These are phyloP conservation scores for Alternaria incomplexa DNA, from an alignment of 2,329 filamentous ascomycete genomes.

Conservation along the genomic window DNA sequence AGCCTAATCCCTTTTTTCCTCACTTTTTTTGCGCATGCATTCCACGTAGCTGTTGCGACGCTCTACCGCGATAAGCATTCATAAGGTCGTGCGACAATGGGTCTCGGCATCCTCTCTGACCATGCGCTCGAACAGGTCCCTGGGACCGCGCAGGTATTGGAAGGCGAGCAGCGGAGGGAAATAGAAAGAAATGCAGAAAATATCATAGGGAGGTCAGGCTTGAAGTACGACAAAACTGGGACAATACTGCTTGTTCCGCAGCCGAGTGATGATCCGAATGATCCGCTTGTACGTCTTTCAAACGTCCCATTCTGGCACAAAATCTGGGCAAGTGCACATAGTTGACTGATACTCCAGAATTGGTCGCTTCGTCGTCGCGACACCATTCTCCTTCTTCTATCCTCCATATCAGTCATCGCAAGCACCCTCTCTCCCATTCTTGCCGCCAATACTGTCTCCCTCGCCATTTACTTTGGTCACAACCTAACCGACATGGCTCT, in stretches of 20 bases:
- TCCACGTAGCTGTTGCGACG: not conserved
- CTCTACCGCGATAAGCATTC: not conserved
- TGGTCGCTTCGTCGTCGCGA: constrained; percentile 91
- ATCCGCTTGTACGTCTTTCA: constrained; percentile 68
- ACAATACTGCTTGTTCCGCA: constrained; percentile 86
- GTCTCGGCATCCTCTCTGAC: constrained; percentile 76
- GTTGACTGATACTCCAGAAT: constrained; percentile 56
- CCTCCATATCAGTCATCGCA: constrained; percentile 80
- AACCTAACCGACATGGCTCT: constrained; percentile 79
- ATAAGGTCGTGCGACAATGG: constrained; percentile 55
- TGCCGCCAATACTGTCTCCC: constrained; percentile 82
- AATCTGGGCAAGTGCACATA: not conserved
- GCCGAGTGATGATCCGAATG: constrained; percentile 88
- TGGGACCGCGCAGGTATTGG: constrained; percentile 53
- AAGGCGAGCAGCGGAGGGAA: constrained; percentile 28
- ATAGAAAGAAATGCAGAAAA: constrained; percentile 31
- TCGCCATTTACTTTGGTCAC: constrained; percentile 69
- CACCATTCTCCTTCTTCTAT: constrained; percentile 78
- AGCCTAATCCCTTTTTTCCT: not conserved
- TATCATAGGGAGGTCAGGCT: constrained; percentile 43
- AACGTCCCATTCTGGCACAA: not conserved
- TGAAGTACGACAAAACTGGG: constrained; percentile 77
- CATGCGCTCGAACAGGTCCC: constrained; percentile 72
- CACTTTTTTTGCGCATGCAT: not conserved
- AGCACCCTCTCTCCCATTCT: constrained; percentile 85